A percentile compares a stretch with the other conserved stretches of the same genome.
Evolutionary conservation across 768 basidiomycete species (phyloP).

Genomic region (Butyriboletus loyo): DNA sequence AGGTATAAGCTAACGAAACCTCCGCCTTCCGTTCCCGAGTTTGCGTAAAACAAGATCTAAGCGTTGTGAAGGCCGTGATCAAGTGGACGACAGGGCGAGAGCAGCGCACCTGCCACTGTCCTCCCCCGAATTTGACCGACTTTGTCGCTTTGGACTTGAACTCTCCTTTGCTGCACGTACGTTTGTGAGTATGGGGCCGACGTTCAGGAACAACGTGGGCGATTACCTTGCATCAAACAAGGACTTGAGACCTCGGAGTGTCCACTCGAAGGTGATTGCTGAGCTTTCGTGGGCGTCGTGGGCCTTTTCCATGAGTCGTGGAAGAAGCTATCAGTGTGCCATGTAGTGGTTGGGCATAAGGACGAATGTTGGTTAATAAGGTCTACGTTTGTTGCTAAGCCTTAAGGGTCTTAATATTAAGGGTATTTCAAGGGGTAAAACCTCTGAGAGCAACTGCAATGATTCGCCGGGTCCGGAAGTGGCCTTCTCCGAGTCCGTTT

Average conservation of each 20-base stretch:
- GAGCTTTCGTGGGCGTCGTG: constrained; percentile 50
- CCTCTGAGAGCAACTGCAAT: too few species aligned
- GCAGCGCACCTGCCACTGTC: constrained; percentile 61
- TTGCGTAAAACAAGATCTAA: constrained; percentile 81
- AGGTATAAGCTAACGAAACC: constrained; percentile 73
- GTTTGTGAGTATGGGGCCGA: background rate
- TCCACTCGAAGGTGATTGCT: constrained; percentile 74
- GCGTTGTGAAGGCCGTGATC: background rate
- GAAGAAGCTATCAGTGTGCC: background rate
- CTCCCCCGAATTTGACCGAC: constrained; percentile 73
- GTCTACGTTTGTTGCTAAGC: too few species aligned
- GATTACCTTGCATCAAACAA: constrained; percentile 68
- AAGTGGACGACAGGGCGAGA: background rate
- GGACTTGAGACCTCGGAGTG: constrained; percentile 61
- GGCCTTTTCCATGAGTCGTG: constrained; percentile 27
- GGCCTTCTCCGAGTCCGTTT: too few species aligned
- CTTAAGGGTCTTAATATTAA: too few species aligned
- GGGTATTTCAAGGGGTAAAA: too few species aligned
- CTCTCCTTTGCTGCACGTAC: constrained; percentile 56
- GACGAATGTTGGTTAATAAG: too few species aligned
- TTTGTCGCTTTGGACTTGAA: constrained; percentile 75
- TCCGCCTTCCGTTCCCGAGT: constrained; percentile 64
- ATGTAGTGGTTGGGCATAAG: background rate
- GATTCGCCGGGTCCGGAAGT: too few species aligned
- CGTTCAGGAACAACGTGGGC: background rate